Evolutionary conservation across 495 filamentous ascomycete species (phyloP), one percentile per base, ranked within the genome.

Genomic region (Pseudevernia furfuracea): DNA sequence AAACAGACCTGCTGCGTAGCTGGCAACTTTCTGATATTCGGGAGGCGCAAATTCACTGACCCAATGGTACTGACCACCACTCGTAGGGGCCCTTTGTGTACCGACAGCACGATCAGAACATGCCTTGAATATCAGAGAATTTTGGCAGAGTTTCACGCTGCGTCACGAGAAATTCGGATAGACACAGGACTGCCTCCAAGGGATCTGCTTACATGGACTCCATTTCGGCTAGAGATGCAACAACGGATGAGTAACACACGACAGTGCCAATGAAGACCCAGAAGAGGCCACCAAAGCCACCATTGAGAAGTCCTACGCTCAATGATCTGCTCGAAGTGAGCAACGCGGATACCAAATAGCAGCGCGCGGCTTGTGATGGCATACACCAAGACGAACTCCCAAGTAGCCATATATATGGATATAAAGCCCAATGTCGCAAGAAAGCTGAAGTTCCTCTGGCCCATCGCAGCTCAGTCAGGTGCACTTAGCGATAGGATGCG

Each of bases 231-330:
- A 79, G 62, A 30, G 69, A 73, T 12, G 69, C 71, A 15, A 77
- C 73, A 37, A 79, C 71, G 8, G 71, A 68, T 34, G 67, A 49
- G 44, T 75, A 77, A 62, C 72, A 72, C 3, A 69, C 55, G n/a
- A 74, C 71, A 14, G 75, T 78, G 19, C 67, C 68, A 32, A 78
- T 70, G 49, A 75, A 78, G 17, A 69, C 70, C 76, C 75, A 78
- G 67, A 79, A 77, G 5, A 78, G 69, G 12, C 74, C 75, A 17
- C 30, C 65, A 14, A 61, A 62, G 23, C 65, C 65, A 12, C 65
- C 60, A 63, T 66, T 62, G 25, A 62, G 48, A 23, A 66, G 37
- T 38, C 65, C 65, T 10, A 46, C 59, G 23, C 59, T 61, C 19
- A 61, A 15, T 32, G 41, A 61, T 32, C 59, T 48, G 32, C 9